These are phyloP conservation scores for Panaeolus papilionaceus DNA, from an alignment of 768 basidiomycete species.

Conservation along the genomic window DNA sequence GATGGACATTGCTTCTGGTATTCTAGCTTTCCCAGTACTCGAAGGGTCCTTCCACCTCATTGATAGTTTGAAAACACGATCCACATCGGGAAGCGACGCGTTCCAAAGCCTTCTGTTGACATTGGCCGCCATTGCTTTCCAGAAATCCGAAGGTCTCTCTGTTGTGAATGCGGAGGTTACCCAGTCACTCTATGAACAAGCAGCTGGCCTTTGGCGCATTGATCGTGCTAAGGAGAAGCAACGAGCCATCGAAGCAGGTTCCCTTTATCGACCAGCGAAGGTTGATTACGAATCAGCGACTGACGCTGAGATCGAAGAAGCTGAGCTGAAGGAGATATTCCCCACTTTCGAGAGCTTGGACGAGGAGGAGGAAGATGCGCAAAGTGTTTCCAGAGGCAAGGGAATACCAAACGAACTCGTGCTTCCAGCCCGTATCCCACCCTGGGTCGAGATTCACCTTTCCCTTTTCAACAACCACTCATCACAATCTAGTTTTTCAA, in stretches of 20 bases:
- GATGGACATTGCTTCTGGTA: constrained; percentile 33
- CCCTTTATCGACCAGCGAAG: constrained; percentile 76
- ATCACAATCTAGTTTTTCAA: background rate
- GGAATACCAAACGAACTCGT: constrained; percentile 21
- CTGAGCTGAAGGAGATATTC: constrained; percentile 85
- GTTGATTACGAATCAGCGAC: constrained; percentile 57
- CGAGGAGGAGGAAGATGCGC: constrained; percentile 30
- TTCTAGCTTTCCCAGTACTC: constrained; percentile 63
- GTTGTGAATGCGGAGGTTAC: constrained; percentile 42
- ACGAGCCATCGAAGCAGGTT: constrained; percentile 64
- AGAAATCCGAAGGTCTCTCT: constrained; percentile 44
- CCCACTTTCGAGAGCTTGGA: constrained; percentile 78
- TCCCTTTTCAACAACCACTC: constrained; percentile 33
- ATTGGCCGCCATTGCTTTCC: constrained; percentile 53
- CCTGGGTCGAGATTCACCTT: constrained; percentile 52
- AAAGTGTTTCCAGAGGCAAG: constrained; percentile 18
- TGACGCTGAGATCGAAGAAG: constrained; percentile 81
- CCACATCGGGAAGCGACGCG: constrained; percentile 37
- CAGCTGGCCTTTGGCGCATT: constrained; percentile 82
- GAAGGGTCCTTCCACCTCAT: constrained; percentile 46
- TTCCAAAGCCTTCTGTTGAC: constrained; percentile 53
- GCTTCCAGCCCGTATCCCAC: constrained; percentile 36
- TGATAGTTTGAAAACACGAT: constrained; percentile 29
- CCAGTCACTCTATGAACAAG: constrained; percentile 67
- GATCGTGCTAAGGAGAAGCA: constrained; percentile 76